Base-by-base conservation (phyloP, 768 basidiomycete genomes). In the Boletus fagicola region DNA sequence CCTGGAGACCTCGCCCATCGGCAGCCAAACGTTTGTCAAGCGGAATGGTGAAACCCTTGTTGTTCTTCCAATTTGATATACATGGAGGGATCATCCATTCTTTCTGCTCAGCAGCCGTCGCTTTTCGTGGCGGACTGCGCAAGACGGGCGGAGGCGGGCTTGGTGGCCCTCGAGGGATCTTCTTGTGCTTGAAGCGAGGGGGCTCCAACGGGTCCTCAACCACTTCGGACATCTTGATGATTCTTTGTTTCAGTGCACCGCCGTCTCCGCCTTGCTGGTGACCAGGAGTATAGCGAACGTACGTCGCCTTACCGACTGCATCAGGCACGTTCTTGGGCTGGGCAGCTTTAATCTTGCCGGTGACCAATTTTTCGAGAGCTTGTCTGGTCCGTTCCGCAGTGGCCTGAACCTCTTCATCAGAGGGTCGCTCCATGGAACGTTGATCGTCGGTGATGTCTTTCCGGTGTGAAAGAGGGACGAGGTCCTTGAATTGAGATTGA, bases 81-180 rank as follows among this genome's bases (percentile, higher is more conserved):
- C 96, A 98, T 18, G 97, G 97, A 18, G 97, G 97, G 56, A 99
- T 98, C 94, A 98, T 97, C 97, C 97, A 98, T 68, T 98, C 97
- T 76, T 98, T 99, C 76, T 98, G 96, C 70, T 99, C 97, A 54
- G 93, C 91, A 9, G 92, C 90, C 0, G 96, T 96, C 4, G 94
- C 95, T 68, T 97, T 95, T 53, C 97, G 81, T 7, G 97, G 97
- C 12, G 97, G 97, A 78, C 90, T 94, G 39, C 95, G 86, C 38
- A 99, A 77, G 2, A 98, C 92, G 18, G 97, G 97, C 2, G 95
- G 94, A 3, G 97, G 97, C 0, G 97, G 96, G 67, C 92, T 95
- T 2, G 93, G 94, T 13, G 95, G 95, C 5, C 95, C 97, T 67
- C 94, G 79, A 11, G 97, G 97, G 59, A 99, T 97, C 77, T 99